Conservation (phyloP, 176 grass and related monocot species). For the Zoysia pacifica region DNA sequence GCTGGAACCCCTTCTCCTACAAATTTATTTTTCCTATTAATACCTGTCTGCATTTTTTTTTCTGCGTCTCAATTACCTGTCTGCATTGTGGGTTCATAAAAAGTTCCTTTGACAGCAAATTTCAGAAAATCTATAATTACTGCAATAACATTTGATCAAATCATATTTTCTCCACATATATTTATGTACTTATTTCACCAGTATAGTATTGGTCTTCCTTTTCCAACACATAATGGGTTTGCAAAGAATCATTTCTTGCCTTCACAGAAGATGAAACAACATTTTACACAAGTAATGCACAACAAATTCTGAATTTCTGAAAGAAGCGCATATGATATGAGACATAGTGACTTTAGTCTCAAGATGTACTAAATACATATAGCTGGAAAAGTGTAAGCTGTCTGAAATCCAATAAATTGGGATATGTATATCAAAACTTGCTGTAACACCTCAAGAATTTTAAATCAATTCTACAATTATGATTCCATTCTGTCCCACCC, state of each 20-base stretch:
- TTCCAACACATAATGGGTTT: too few species aligned
- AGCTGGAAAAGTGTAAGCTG: slow-evolving; percentile 15
- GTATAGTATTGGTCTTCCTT: not conserved
- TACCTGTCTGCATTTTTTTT: too few species aligned
- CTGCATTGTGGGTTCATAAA: not conserved
- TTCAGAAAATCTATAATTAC: not conserved
- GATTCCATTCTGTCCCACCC: slow-evolving; percentile 37
- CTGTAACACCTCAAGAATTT: slow-evolving; percentile 48
- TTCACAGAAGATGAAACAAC: slow-evolving; percentile 14
- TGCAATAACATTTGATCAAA: slow-evolving; percentile 6
- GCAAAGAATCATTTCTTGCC: slow-evolving; percentile 21
- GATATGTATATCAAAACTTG: slow-evolving; percentile 53
- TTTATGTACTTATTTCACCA: not conserved
- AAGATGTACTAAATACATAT: slow-evolving; percentile 33
- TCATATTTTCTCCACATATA: not conserved
- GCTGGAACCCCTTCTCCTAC: not conserved
- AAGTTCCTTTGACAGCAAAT: not conserved
- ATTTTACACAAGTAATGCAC: slow-evolving; percentile 14
- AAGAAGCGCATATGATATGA: slow-evolving; percentile 8
- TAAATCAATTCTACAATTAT: slow-evolving; percentile 57
- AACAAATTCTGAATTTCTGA: slow-evolving; percentile 19
- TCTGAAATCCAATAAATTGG: slow-evolving; percentile 45
- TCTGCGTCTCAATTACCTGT: too few species aligned
- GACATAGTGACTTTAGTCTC: slow-evolving; percentile 21
- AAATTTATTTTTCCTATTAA: too few species aligned